Base-by-base conservation (phyloP, 441 rosid species). In the Jatropha podagrica region DNA sequence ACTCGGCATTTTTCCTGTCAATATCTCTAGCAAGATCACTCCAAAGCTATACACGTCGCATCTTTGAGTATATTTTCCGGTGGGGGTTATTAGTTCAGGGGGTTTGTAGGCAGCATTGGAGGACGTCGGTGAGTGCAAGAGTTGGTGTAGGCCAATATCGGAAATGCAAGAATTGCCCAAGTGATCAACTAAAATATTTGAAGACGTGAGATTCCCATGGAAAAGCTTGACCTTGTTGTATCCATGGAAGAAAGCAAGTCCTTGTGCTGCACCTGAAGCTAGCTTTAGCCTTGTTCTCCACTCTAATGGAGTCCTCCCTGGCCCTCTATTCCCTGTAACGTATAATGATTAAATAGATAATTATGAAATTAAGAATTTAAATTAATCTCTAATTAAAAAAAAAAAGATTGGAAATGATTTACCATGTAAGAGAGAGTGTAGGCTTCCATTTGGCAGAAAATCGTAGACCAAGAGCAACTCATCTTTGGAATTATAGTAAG, bases 391-490 rank as follows among this genome's bases (percentile, higher is more conserved):
- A 56, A 56, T 20, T 0, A 20, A 56, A 20, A 0, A 23, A 64
- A 23, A 23, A 6, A 69, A 32, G 14, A 55, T 52, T 11, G 46
- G 44, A 66, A 42, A 42, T 2, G 1, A 51, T 15, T 2, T 5
- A 83, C 89, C 89, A 49, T 86, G 91, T 77, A 86, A 77, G 40
- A 82, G 83, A 18, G 81, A 82, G 46, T 82, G 84, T 54, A 88
- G 72, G 86, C 89, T 83, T 80, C 91, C 91, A 55, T 68, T 77
- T 4, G 79, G 77, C 3, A 78, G 71, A 62, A 74, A 85, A 61
- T 88, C 89, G 55, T 81, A 82, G 26, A 86, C 88, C 75, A 88
- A 67, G 44, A 88, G 87, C 82, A 83, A 68, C 75, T 86, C 87
- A 46, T 85, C 86, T 68, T 62, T 66, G 17, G 86, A 76, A 63